Evolutionary conservation across 257 asterid genomes (phyloP).

Genomic region (Salvia rosmarinus): DNA sequence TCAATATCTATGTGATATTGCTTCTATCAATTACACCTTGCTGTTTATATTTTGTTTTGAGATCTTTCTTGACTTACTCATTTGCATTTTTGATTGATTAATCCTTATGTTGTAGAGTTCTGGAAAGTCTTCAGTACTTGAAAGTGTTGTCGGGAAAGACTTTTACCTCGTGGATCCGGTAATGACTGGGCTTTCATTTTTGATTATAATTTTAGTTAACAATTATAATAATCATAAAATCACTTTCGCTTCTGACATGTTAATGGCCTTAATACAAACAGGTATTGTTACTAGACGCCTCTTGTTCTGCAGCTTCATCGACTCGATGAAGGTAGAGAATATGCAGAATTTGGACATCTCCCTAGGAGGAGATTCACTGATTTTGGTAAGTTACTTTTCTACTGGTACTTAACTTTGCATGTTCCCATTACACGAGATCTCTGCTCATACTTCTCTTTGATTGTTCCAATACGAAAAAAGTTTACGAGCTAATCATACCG

Average conservation of each 20-base stretch:
- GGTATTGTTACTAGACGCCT: slow-evolving; percentile 97
- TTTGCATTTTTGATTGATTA: slow-evolving; percentile 19
- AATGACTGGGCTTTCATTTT: slow-evolving; percentile 22
- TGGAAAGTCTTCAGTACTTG: slow-evolving; percentile 98
- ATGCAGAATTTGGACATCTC: slow-evolving; percentile 97
- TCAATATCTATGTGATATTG: slow-evolving; percentile 1
- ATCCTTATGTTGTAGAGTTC: slow-evolving; percentile 64
- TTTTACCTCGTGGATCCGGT: slow-evolving; percentile 99
- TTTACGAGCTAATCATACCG: no score
- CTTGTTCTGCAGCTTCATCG: slow-evolving; percentile 96
- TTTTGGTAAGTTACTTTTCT: slow-evolving; percentile 65
- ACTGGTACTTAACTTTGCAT: not conserved
- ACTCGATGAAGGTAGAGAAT: slow-evolving; percentile 84
- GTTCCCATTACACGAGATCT: not conserved
- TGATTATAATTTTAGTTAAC: not conserved
- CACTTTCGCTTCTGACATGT: not conserved
- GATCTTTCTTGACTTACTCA: slow-evolving; percentile 5
- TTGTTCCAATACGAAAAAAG: not conserved
- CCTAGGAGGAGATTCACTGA: slow-evolving; percentile 85
- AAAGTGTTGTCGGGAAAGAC: slow-evolving; percentile 96
- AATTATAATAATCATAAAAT: not conserved
- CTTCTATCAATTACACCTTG: slow-evolving; percentile 4
- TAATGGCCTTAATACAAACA: slow-evolving; percentile 33
- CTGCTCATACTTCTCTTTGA: not conserved
- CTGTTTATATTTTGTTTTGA: slow-evolving; percentile 1